phyloP scores from a whole-genome alignment of 257 asterid species.

The Solanum infundibuliforme region DNA sequence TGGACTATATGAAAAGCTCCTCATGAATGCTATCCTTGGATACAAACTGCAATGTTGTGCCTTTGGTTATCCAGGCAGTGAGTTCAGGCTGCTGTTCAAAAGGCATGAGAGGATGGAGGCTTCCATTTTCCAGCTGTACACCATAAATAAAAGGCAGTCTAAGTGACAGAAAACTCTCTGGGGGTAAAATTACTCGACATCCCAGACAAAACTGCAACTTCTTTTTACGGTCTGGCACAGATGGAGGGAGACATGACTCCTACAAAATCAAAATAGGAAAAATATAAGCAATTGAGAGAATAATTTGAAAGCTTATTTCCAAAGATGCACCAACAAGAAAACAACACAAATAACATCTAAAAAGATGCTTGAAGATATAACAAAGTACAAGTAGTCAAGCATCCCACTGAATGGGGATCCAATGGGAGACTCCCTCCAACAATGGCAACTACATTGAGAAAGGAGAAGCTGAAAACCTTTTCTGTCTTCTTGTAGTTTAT shows the following conservation, averaged over 20 bases:
- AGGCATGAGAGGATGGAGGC: slow-evolving; percentile 56
- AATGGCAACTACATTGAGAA: not conserved
- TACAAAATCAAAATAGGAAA: slow-evolving; percentile 19
- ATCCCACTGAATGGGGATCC: not conserved
- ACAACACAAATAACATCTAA: not conserved
- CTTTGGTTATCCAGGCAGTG: slow-evolving; percentile 70
- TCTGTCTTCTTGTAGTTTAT: not conserved
- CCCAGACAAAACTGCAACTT: slow-evolving; percentile 78
- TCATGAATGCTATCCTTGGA: slow-evolving; percentile 36
- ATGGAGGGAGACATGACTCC: slow-evolving; percentile 69
- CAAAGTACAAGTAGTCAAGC: not conserved
- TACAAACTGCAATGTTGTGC: slow-evolving; percentile 55
- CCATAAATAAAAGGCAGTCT: slow-evolving; percentile 88
- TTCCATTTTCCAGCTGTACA: slow-evolving; percentile 68
- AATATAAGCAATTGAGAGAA: not conserved
- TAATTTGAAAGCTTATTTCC: not conserved
- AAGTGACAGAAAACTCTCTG: slow-evolving; percentile 87
- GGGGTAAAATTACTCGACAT: slow-evolving; percentile 77
- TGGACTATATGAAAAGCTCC: slow-evolving; percentile 30
- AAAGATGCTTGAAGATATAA: not conserved
- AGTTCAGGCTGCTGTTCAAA: slow-evolving; percentile 69
- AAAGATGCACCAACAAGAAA: not conserved
- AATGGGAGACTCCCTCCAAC: not conserved
- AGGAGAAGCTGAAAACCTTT: not conserved
- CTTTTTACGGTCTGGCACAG: slow-evolving; percentile 55